A percentile compares a stretch with the other conserved stretches of the same genome.
Evolutionary conservation across 306 rosid genomes (phyloP).

Genomic region (Medicago lupulina): DNA sequence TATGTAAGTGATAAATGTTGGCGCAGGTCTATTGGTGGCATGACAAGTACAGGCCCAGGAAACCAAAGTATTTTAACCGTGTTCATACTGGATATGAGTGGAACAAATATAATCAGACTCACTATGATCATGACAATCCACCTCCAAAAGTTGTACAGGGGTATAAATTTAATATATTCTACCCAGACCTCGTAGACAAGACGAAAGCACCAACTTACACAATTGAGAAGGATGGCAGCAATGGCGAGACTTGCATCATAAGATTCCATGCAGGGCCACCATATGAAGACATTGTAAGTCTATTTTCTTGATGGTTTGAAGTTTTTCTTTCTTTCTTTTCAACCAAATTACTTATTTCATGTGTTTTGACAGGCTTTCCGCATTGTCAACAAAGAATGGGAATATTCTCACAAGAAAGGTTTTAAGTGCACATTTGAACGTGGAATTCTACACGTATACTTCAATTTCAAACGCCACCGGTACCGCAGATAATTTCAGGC

Average conservation of each 20-base stretch:
- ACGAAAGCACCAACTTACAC: conserved; percentile 79
- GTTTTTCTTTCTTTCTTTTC: neutral
- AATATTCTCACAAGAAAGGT: conserved; percentile 92
- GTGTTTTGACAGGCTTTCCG: conserved; percentile 70
- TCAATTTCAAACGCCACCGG: conserved; percentile 87
- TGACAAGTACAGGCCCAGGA: conserved; percentile 93
- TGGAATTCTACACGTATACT: conserved; percentile 86
- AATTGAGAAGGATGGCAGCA: conserved; percentile 90
- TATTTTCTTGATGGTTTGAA: conserved; percentile 17
- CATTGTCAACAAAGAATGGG: conserved; percentile 96
- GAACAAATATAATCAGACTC: conserved; percentile 98
- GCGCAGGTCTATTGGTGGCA: conserved; percentile 98
- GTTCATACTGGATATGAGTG: conserved; percentile 97
- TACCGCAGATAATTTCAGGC: conserved; percentile 66
- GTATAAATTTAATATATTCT: conserved; percentile 89
- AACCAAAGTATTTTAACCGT: conserved; percentile 94
- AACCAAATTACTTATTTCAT: conserved; percentile 20
- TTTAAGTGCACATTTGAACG: conserved; percentile 91
- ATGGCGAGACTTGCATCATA: conserved; percentile 85
- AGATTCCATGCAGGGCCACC: conserved; percentile 98
- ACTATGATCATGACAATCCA: conserved; percentile 96
- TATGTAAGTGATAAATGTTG: conserved; percentile 37
- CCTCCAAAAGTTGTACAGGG: conserved; percentile 98
- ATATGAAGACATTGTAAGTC: conserved; percentile 84
- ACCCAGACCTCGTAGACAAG: conserved; percentile 97